A percentile compares a stretch with the other conserved stretches of the same genome.
Conservation (phyloP, 2,329 filamentous ascomycete species). For the Lachnellula cervina region DNA sequence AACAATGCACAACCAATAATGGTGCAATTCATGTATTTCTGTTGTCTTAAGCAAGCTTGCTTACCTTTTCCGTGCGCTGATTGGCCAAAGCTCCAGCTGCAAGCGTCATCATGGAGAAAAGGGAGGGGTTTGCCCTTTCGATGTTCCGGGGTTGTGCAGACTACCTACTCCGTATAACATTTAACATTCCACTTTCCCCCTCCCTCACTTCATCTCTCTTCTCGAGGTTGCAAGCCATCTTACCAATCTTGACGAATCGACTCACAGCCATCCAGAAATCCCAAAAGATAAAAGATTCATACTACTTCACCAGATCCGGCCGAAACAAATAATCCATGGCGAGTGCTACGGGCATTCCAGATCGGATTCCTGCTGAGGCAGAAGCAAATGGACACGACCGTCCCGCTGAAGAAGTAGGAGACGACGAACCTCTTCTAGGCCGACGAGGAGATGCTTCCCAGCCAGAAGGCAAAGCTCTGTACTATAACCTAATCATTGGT, state of each 20-base stretch:
- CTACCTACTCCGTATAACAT: too few relatives aligned
- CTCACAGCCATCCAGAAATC: too few relatives aligned
- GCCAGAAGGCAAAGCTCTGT: constrained; percentile 56
- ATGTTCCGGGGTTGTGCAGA: too few relatives aligned
- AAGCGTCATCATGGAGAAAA: constrained; percentile 9
- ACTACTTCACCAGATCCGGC: background rate
- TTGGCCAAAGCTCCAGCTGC: constrained; percentile 14
- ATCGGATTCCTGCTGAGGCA: constrained; percentile 36
- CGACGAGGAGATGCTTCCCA: constrained; percentile 70
- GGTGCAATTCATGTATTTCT: constrained; percentile 2
- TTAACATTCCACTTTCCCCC: too few relatives aligned
- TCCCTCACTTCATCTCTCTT: too few relatives aligned
- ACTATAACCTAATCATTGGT: constrained; percentile 73
- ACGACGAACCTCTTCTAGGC: constrained; percentile 68
- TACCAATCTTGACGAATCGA: too few relatives aligned
- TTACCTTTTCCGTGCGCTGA: constrained; percentile 9
- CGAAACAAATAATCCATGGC: constrained; percentile 47
- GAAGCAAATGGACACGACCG: background rate
- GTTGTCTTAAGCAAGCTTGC: constrained; percentile 2
- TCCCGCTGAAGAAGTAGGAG: constrained; percentile 34
- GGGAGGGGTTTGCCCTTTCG: too few relatives aligned
- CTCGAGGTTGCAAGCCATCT: background rate
- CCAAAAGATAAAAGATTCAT: too few relatives aligned
- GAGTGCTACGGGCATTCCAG: constrained; percentile 62
- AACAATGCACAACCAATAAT: background rate